phyloP scores from a whole-genome alignment of 768 basidiomycete genomes.

The Sporobolomyces pararoseus region DNA sequence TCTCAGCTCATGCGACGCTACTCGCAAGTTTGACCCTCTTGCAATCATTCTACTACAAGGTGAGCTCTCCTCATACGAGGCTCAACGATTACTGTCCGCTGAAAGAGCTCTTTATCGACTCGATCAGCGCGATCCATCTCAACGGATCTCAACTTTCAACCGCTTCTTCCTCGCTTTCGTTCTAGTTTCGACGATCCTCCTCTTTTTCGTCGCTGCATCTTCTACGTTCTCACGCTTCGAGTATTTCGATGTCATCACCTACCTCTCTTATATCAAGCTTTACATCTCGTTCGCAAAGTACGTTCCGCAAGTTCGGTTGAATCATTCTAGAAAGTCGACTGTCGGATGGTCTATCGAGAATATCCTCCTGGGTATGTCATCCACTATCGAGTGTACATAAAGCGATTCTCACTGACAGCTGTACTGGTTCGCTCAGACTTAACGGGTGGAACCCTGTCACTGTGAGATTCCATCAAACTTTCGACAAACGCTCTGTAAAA shows the following conservation, averaged over 20 bases:
- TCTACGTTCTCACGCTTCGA: slow-evolving; percentile 20
- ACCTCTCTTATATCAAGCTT: slow-evolving; percentile 49
- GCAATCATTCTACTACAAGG: slow-evolving; percentile 50
- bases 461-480: too few relatives aligned
- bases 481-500: too few relatives aligned
- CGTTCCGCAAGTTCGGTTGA: slow-evolving; percentile 50
- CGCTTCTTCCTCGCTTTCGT: slow-evolving; percentile 42
- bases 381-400: too few relatives aligned
- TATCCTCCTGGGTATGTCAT: slow-evolving; percentile 44
- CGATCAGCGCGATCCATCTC: slow-evolving; percentile 30
- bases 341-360: slow-evolving; percentile 47
- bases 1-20: slow-evolving; percentile 49
- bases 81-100: not conserved
- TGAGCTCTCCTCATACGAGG: slow-evolving; percentile 11
- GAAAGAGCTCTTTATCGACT: not conserved
- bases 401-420: too few relatives aligned
- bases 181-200: slow-evolving; percentile 41
- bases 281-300: slow-evolving; percentile 51
- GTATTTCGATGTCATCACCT: slow-evolving; percentile 47
- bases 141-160: slow-evolving; percentile 33
- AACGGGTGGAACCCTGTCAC: slow-evolving; percentile 46
- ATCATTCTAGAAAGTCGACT: slow-evolving; percentile 49
- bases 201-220: slow-evolving; percentile 42
- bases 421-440: too few relatives aligned
- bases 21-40: slow-evolving; percentile 47